Conservation (phyloP, 768 basidiomycete genomes). For the Boletus tylopilopsis region DNA sequence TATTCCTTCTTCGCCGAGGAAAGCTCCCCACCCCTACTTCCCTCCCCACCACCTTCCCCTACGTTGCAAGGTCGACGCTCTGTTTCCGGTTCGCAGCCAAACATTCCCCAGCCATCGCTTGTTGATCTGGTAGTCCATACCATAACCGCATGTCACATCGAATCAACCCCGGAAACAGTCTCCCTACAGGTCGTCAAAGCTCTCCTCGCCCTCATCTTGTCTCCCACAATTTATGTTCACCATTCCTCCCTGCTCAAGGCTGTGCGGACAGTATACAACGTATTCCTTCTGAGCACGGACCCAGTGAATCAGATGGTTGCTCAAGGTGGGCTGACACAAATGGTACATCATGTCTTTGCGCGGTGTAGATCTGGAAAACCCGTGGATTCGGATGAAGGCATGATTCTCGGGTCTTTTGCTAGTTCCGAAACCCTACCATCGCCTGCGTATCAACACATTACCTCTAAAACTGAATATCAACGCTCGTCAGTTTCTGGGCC, state of each 20-base stretch:
- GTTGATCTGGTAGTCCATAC: slow-evolving; percentile 94
- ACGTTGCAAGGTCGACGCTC: slow-evolving; percentile 40
- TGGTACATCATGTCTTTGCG: slow-evolving; percentile 95
- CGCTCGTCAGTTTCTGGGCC: slow-evolving; percentile 10
- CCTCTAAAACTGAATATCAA: slow-evolving; percentile 8
- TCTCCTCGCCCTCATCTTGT: slow-evolving; percentile 83
- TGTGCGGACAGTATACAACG: slow-evolving; percentile 96
- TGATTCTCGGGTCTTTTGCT: slow-evolving; percentile 16
- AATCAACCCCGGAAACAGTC: slow-evolving; percentile 83
- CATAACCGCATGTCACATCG: slow-evolving; percentile 87
- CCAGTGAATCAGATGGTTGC: slow-evolving; percentile 97
- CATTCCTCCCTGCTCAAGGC: slow-evolving; percentile 95
- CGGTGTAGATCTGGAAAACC: slow-evolving; percentile 52
- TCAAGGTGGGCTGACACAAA: slow-evolving; percentile 95
- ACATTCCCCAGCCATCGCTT: slow-evolving; percentile 63
- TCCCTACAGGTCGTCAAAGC: slow-evolving; percentile 97
- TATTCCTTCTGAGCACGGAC: slow-evolving; percentile 88
- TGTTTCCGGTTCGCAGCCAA: slow-evolving; percentile 43
- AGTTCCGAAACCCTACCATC: slow-evolving; percentile 22
- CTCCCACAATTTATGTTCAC: slow-evolving; percentile 83
- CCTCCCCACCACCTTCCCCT: slow-evolving; percentile 80
- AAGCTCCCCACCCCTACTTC: slow-evolving; percentile 39
- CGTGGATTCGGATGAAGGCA: slow-evolving; percentile 15
- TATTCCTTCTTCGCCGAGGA: slow-evolving; percentile 93
- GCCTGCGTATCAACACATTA: slow-evolving; percentile 1